A percentile compares a stretch with the other conserved stretches of the same genome.
These are phyloP conservation scores for Phyllosticta paracitricarpa DNA, from an alignment of 2,329 filamentous ascomycete species.

Conservation along the genomic window DNA sequence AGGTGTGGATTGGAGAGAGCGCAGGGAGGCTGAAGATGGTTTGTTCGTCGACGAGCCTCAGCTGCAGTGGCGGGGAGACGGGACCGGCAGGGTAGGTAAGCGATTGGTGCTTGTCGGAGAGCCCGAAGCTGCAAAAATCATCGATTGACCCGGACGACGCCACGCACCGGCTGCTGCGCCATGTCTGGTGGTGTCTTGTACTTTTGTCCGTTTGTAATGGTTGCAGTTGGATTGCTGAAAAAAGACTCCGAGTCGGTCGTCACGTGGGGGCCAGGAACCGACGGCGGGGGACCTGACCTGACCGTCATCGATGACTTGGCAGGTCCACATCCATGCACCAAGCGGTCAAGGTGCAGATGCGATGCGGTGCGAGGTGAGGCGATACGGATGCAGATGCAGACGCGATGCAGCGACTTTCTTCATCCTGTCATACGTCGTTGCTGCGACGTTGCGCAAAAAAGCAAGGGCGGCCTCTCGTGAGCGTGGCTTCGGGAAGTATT, in stretches of 20 bases:
- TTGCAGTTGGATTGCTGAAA: neutral
- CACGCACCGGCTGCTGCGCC: neutral
- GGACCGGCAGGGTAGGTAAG: conserved; percentile 10
- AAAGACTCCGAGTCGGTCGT: neutral
- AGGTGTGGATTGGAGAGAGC: conserved; percentile 49
- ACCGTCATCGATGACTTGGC: neutral
- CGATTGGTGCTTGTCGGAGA: neutral
- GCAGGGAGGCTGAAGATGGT: conserved; percentile 43
- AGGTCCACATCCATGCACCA: neutral
- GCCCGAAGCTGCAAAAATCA: neutral
- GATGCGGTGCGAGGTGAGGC: neutral
- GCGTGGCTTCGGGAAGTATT: neutral
- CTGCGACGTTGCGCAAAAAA: neutral
- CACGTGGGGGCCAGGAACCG: neutral
- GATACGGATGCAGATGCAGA: neutral
- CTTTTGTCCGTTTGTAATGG: neutral
- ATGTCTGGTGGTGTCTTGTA: neutral
- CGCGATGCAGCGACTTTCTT: neutral
- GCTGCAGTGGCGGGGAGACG: conserved; percentile 21
- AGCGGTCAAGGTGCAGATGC: neutral
- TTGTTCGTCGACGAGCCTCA: conserved; percentile 34
- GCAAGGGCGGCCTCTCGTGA: neutral
- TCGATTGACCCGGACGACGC: neutral
- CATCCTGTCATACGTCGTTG: neutral
- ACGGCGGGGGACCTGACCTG: too few relatives aligned